A percentile compares a stretch with the other conserved stretches of the same genome.
These are phyloP conservation scores for Phytophthora citricola DNA, from an alignment of 352 stramenopile species.

Conservation along the genomic window DNA sequence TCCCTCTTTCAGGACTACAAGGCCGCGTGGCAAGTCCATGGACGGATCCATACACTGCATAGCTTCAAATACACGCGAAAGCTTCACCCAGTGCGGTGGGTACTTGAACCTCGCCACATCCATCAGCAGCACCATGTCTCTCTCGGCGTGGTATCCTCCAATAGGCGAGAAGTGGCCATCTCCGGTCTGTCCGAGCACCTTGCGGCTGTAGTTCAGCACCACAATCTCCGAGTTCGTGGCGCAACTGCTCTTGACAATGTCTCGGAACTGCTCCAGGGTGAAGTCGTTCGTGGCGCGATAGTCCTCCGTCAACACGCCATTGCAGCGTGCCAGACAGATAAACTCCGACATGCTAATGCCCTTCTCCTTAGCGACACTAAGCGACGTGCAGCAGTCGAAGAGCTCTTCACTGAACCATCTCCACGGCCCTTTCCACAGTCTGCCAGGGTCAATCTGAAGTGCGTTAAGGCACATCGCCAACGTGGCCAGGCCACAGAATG, in stretches of 20 bases:
- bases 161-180: constrained; percentile 97
- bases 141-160: constrained; percentile 92
- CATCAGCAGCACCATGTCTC: constrained; percentile 95
- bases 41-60: constrained; percentile 62
- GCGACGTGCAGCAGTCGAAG: constrained; percentile 81
- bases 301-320: constrained; percentile 63
- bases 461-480: constrained; percentile 86
- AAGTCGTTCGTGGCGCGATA: constrained; percentile 54
- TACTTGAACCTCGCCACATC: constrained; percentile 98
- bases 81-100: constrained; percentile 86
- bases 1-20: constrained; percentile 26
- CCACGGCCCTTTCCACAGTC: constrained; percentile 83
- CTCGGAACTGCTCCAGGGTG: constrained; percentile 59
- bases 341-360: constrained; percentile 81
- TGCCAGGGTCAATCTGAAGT: constrained; percentile 75
- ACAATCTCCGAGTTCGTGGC: constrained; percentile 84
- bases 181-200: constrained; percentile 95
- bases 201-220: constrained; percentile 93
- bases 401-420: constrained; percentile 88
- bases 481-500: constrained; percentile 90
- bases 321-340: constrained; percentile 70
- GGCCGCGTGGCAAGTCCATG: constrained; percentile 44
- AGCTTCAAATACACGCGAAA: constrained; percentile 57
- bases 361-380: constrained; percentile 73
- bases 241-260: constrained; percentile 80